These are phyloP conservation scores for Myxozyma neotropica DNA, from an alignment of 805 yeast genomes.

Conservation along the genomic window DNA sequence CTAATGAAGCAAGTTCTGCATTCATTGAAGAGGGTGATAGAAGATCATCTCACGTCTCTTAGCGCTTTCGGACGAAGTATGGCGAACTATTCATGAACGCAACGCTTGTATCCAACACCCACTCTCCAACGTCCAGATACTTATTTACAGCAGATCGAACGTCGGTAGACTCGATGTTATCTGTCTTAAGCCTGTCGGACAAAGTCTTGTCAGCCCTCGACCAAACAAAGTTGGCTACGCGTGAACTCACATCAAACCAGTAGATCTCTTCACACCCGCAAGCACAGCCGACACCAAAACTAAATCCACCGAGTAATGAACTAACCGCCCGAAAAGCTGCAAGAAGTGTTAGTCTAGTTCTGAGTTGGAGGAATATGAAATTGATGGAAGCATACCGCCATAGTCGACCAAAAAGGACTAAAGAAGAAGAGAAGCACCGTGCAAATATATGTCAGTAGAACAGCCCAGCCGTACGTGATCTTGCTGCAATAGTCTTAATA, in stretches of 20 bases:
- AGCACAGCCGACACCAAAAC: conserved; percentile 76
- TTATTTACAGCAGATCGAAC: conserved; percentile 50
- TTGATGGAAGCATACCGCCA: conserved; percentile 7
- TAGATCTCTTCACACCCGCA: conserved; percentile 82
- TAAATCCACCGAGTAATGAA: conserved; percentile 77
- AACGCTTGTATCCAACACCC: conserved; percentile 69
- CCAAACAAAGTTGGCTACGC: too few relatives aligned
- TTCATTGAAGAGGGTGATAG: neutral
- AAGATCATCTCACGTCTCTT: too few relatives aligned
- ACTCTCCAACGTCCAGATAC: conserved; percentile 86
- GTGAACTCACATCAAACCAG: conserved; percentile 60
- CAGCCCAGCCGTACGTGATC: neutral
- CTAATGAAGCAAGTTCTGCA: too few relatives aligned
- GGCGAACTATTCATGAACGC: conserved; percentile 70
- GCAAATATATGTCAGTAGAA: neutral
- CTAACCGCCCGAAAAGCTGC: conserved; percentile 53
- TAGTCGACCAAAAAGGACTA: neutral
- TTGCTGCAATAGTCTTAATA: too few relatives aligned
- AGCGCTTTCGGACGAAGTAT: conserved; percentile 57
- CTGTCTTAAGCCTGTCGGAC: conserved; percentile 48
- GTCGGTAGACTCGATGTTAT: conserved; percentile 53
- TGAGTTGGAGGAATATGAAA: neutral
- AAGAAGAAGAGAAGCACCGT: neutral
- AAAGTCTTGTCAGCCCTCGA: neutral
- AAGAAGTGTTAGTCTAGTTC: neutral